phyloP scores from a whole-genome alignment of 306 rosid species.

The Cucurbita argyrosperma region DNA sequence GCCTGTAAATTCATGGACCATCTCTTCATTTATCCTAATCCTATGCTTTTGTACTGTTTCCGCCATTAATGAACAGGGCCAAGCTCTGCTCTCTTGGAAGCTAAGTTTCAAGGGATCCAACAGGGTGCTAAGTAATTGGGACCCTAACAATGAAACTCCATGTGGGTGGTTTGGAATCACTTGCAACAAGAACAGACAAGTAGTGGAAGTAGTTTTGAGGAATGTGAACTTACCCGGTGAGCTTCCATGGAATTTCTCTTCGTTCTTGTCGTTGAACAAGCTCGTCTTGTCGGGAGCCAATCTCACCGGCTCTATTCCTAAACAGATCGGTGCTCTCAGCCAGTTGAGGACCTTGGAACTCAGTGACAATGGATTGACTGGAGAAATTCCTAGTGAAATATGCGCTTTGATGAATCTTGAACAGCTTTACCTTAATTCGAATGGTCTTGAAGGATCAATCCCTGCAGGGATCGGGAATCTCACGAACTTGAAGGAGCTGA shows the following conservation, averaged over 20 bases:
- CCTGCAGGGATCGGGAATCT: slow-evolving; percentile 59
- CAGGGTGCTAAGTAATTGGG: slow-evolving; percentile 39
- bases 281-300: slow-evolving; percentile 57
- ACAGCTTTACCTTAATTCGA: slow-evolving; percentile 53
- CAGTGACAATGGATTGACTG: slow-evolving; percentile 59
- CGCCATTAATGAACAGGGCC: slow-evolving; percentile 68
- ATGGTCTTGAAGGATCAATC: slow-evolving; percentile 47
- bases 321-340: slow-evolving; percentile 28
- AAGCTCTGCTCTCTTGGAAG: slow-evolving; percentile 76
- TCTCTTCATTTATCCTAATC: slow-evolving; percentile 25
- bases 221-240: slow-evolving; percentile 52
- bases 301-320: slow-evolving; percentile 76
- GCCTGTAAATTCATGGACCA: slow-evolving; percentile 78
- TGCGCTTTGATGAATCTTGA: slow-evolving; percentile 33
- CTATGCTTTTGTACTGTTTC: slow-evolving; percentile 20
- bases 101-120: slow-evolving; percentile 47
- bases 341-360: slow-evolving; percentile 40
- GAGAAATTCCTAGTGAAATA: slow-evolving; percentile 55
- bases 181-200: slow-evolving; percentile 44
- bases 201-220: slow-evolving; percentile 42
- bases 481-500: slow-evolving; percentile 28
- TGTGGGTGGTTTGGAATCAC: slow-evolving; percentile 73
- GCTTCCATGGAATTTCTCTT: slow-evolving; percentile 44
- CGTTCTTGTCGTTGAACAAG: slow-evolving; percentile 38
- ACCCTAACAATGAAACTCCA: slow-evolving; percentile 44